Evolutionary conservation across 2,329 filamentous ascomycete species (phyloP).

Genomic region (Colletotrichum sp.): DNA sequence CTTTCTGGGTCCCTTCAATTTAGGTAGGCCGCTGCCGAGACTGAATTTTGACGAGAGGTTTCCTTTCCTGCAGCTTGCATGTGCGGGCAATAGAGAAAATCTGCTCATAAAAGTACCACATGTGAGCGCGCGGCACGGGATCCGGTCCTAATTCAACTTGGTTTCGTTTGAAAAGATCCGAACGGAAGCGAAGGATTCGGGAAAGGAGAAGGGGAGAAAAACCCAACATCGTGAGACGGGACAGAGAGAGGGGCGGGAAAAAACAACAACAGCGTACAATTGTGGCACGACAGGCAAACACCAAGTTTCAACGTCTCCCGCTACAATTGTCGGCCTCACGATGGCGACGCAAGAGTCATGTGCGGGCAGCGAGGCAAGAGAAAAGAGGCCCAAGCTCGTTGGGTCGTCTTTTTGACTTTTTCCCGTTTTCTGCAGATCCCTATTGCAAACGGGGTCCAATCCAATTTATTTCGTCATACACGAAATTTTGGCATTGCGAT

Average conservation of each 20-base stretch:
- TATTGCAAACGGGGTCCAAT: conserved; percentile 2
- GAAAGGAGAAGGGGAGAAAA: neutral
- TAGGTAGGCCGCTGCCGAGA: neutral
- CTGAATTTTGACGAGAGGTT: neutral
- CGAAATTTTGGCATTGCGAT: neutral
- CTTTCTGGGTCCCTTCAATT: conserved; percentile 10
- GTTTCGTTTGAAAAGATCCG: neutral
- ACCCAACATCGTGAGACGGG: neutral
- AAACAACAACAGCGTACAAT: neutral
- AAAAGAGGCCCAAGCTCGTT: neutral
- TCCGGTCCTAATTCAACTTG: neutral
- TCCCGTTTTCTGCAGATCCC: conserved; percentile 9
- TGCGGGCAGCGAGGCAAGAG: neutral
- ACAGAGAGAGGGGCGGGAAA: neutral
- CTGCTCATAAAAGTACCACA: neutral
- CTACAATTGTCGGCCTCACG: neutral
- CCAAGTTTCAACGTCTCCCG: neutral
- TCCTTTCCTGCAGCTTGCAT: neutral
- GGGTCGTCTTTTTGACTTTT: neutral
- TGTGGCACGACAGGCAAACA: neutral
- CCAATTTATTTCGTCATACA: conserved; percentile 3
- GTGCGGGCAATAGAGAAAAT: neutral
- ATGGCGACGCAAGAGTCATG: neutral
- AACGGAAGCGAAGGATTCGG: neutral
- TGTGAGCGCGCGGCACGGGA: neutral